phyloP scores from a whole-genome alignment of 345 rosid genomes.

The Pugionium dolabratum region DNA sequence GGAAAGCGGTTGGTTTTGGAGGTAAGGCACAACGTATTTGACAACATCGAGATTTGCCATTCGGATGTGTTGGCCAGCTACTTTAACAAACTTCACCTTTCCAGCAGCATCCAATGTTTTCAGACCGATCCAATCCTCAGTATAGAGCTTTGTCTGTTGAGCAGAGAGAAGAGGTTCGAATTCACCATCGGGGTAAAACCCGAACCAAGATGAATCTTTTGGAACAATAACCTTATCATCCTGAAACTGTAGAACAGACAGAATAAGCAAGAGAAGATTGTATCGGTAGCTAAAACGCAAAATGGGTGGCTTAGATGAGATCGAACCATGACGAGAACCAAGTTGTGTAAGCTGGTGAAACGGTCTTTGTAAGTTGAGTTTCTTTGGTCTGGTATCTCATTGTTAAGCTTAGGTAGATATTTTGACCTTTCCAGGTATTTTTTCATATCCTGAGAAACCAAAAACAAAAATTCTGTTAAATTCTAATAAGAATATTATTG shows the following conservation, averaged over 20 bases:
- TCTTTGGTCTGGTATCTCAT: conserved; percentile 61
- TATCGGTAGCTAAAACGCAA: no score
- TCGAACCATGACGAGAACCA: conserved; percentile 81
- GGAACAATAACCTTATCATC: conserved; percentile 76
- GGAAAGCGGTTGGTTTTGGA: conserved; percentile 43
- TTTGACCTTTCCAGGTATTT: conserved; percentile 46
- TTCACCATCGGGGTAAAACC: conserved; percentile 73
- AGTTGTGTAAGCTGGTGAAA: conserved; percentile 68
- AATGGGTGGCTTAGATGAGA: background rate
- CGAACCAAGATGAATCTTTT: conserved; percentile 85
- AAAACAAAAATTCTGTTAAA: background rate
- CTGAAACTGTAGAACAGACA: conserved; percentile 53
- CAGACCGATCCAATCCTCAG: conserved; percentile 77
- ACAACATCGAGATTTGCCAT: conserved; percentile 53
- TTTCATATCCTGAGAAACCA: conserved; percentile 24
- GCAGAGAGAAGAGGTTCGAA: conserved; percentile 55
- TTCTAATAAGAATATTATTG: background rate
- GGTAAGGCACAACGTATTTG: conserved; percentile 62
- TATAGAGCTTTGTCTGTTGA: conserved; percentile 59
- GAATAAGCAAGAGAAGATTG: background rate
- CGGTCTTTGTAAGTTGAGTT: conserved; percentile 71
- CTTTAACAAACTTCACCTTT: conserved; percentile 64
- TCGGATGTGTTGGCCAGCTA: conserved; percentile 55
- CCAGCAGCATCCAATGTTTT: conserved; percentile 67
- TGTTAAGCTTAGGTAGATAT: conserved; percentile 86